Evolutionary conservation across 345 rosid genomes (phyloP).

Genomic region (Salix udensis): DNA sequence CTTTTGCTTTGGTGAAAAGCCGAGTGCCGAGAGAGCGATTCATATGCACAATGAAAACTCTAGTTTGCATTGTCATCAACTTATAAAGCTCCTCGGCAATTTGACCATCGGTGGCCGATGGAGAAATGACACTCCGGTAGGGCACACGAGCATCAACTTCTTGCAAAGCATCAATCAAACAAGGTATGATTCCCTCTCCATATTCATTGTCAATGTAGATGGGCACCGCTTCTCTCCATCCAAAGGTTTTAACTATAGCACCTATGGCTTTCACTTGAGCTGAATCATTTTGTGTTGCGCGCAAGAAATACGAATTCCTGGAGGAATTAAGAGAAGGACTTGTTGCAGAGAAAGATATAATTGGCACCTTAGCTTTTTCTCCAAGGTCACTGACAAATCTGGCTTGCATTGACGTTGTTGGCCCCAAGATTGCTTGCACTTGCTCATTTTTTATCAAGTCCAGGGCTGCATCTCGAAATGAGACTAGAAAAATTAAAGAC

Average conservation of each 20-base stretch:
- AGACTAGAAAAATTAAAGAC: no score
- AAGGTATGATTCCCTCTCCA: conserved; percentile 45
- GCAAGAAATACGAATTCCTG: conserved; percentile 33
- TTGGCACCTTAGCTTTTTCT: conserved; percentile 44
- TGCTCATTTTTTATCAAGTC: conserved; percentile 41
- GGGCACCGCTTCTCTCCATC: conserved; percentile 43
- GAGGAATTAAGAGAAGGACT: conserved; percentile 33
- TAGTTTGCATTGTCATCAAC: conserved; percentile 50
- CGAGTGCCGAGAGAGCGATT: conserved; percentile 23
- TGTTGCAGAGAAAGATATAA: conserved; percentile 42
- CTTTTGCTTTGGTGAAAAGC: conserved; percentile 36
- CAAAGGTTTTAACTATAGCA: conserved; percentile 28
- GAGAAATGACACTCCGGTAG: conserved; percentile 31
- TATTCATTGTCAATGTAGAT: conserved; percentile 37
- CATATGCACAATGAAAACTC: conserved; percentile 58
- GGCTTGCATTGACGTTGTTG: conserved; percentile 44
- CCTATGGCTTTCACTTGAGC: conserved; percentile 43
- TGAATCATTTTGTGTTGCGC: conserved; percentile 41
- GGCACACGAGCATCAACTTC: conserved; percentile 15
- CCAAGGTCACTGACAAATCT: conserved; percentile 31
- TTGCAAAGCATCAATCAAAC: conserved; percentile 37
- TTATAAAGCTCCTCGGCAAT: conserved; percentile 35
- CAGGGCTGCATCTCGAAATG: conserved; percentile 21
- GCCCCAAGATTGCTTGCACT: conserved; percentile 57
- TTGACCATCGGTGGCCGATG: conserved; percentile 33